A percentile compares a stretch with the other conserved stretches of the same genome.
These are phyloP conservation scores for Tetrahymena elliotti DNA, from an alignment of 73 alveolate genomes.

Conservation along the genomic window DNA sequence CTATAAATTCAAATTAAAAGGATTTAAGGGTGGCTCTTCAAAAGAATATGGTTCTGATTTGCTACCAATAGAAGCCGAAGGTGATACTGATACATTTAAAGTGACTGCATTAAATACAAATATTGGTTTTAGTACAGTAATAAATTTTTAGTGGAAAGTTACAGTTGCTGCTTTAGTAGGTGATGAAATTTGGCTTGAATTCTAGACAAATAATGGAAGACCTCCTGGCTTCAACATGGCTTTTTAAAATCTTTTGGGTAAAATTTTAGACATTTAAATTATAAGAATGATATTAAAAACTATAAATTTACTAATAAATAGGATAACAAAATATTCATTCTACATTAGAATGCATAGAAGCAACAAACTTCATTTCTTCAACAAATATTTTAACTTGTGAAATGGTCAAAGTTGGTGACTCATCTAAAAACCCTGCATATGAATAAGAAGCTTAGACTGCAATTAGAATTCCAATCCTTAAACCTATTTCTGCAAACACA, in stretches of 20 bases:
- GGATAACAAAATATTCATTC: not conserved
- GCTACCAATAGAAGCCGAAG: not conserved
- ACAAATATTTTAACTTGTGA: not conserved
- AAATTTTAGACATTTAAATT: too few relatives aligned
- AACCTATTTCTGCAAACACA: not conserved
- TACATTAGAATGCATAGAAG: not conserved
- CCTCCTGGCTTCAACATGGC: not conserved
- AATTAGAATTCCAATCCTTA: not conserved
- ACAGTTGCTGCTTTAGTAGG: not conserved
- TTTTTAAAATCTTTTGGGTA: not conserved
- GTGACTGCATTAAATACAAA: not conserved
- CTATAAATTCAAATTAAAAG: not conserved
- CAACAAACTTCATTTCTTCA: not conserved
- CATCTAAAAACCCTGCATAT: not conserved
- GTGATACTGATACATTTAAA: not conserved
- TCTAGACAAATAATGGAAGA: not conserved
- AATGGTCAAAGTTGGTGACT: not conserved
- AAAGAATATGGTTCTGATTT: not conserved
- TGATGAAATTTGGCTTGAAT: not conserved
- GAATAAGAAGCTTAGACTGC: not conserved
- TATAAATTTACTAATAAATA: not conserved
- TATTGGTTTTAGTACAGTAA: not conserved
- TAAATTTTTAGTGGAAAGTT: not conserved
- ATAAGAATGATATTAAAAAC: too few relatives aligned
- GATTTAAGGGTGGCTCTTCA: not conserved